A percentile compares a stretch with the other conserved stretches of the same genome.
Evolutionary conservation across 2,329 filamentous ascomycete genomes (phyloP).

Genomic region (Pseudopyrenochaeta lycopersici): DNA sequence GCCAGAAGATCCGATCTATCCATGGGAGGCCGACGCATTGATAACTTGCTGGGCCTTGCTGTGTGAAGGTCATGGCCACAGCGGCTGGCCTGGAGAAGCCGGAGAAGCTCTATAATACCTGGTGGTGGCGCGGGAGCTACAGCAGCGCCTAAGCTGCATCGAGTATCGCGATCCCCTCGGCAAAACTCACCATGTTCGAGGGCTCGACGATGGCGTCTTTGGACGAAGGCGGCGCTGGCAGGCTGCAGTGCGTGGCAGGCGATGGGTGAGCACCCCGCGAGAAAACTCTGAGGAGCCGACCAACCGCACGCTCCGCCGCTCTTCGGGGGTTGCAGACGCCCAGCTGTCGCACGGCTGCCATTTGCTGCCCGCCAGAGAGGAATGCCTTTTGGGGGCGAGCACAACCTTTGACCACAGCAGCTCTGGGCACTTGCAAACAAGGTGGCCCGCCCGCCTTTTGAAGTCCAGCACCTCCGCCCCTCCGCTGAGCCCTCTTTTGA

Average conservation of each 20-base stretch:
- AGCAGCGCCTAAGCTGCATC: slow-evolving; percentile 6
- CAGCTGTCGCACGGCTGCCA: slow-evolving; percentile 29
- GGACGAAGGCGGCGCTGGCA: slow-evolving; percentile 10
- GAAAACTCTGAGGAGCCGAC: slow-evolving; percentile 38
- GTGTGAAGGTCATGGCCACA: not conserved
- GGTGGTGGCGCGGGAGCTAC: slow-evolving; percentile 35
- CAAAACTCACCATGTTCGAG: slow-evolving; percentile 25
- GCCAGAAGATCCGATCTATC: slow-evolving; percentile 2
- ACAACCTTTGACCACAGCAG: slow-evolving; percentile 29
- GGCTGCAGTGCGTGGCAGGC: not conserved
- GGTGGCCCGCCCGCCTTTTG: slow-evolving; percentile 44
- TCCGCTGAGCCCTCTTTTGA: slow-evolving; percentile 42
- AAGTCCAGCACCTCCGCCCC: slow-evolving; percentile 46
- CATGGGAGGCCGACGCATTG: slow-evolving; percentile 14
- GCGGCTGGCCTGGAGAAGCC: slow-evolving; percentile 42
- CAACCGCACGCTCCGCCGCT: slow-evolving; percentile 24
- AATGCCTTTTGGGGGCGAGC: slow-evolving; percentile 23
- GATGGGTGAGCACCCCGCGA: slow-evolving; percentile 31
- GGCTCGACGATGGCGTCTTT: slow-evolving; percentile 19
- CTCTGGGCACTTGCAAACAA: slow-evolving; percentile 26
- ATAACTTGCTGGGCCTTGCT: slow-evolving; percentile 14
- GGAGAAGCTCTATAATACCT: slow-evolving; percentile 36
- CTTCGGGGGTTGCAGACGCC: slow-evolving; percentile 22
- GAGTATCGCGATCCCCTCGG: slow-evolving; percentile 25
- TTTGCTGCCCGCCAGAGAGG: slow-evolving; percentile 24